phyloP scores from a whole-genome alignment of 345 rosid species.

The Brassica napus region DNA sequence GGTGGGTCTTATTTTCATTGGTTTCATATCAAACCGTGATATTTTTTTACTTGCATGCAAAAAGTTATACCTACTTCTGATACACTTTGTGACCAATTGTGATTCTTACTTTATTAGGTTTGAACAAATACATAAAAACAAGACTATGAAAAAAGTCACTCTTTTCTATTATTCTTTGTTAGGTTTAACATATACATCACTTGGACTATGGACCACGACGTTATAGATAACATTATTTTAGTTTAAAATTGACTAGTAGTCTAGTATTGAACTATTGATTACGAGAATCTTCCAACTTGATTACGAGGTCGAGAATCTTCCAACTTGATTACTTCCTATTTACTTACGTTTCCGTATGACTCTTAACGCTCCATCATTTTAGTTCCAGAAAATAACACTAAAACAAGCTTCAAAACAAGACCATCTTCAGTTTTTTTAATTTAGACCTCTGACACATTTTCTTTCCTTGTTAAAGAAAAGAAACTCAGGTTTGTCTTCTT shows the following conservation, averaged over 20 bases:
- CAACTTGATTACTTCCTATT: not conserved
- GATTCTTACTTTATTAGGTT: constrained; percentile 17
- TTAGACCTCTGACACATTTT: not conserved
- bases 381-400: not conserved
- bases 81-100: not conserved
- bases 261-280: not conserved
- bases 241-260: not conserved
- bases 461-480: not conserved
- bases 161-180: not conserved
- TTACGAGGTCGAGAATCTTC: not conserved
- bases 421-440: not conserved
- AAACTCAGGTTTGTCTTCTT: constrained; percentile 10
- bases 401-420: not conserved
- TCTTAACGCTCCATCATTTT: not conserved
- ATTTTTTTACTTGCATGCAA: constrained; percentile 1
- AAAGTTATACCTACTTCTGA: not conserved
- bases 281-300: not conserved
- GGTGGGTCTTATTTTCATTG: not conserved
- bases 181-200: constrained; percentile 20
- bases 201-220: constrained; percentile 8
- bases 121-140: constrained; percentile 2
- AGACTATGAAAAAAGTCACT: not conserved
- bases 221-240: not conserved
- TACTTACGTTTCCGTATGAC: not conserved
- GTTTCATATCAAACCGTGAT: not conserved